A percentile compares a stretch with the other conserved stretches of the same genome.
Conservation (phyloP, 805 yeast genomes). For the Cyberlindnera galapagoensis region DNA sequence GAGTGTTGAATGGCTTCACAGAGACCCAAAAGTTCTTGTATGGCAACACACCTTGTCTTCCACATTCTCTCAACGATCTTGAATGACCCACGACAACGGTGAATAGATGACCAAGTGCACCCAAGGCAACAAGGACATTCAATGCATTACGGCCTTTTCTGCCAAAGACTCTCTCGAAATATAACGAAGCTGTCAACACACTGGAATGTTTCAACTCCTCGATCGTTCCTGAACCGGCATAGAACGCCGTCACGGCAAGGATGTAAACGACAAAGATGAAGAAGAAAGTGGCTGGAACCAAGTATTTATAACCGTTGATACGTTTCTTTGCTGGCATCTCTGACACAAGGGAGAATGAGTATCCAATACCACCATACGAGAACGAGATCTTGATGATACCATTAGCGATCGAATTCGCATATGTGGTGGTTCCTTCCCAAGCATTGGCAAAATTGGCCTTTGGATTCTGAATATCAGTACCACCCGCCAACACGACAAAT, state of each 20-base stretch:
- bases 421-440: conserved; percentile 34
- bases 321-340: conserved; percentile 29
- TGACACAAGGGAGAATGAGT: conserved; percentile 32
- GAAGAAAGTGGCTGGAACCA: conserved; percentile 29
- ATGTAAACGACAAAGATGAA: conserved; percentile 29
- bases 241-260: conserved; percentile 29
- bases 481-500: conserved; percentile 32
- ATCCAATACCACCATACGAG: conserved; percentile 35
- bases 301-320: conserved; percentile 20
- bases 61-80: conserved; percentile 42
- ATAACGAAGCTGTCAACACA: conserved; percentile 26
- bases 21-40: conserved; percentile 38
- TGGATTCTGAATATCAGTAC: conserved; percentile 29
- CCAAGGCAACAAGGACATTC: conserved; percentile 40
- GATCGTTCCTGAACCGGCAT: conserved; percentile 26
- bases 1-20: conserved; percentile 38
- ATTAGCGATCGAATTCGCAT: conserved; percentile 36
- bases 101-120: conserved; percentile 43
- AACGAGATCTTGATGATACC: conserved; percentile 39
- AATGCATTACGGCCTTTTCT: conserved; percentile 36
- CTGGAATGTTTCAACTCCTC: conserved; percentile 27
- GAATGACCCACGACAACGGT: conserved; percentile 45
- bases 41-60: conserved; percentile 45
- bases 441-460: conserved; percentile 30
- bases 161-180: conserved; percentile 28